Evolutionary conservation across 2,329 filamentous ascomycete genomes (phyloP), one percentile per base, ranked within the genome.

Genomic region (Zopfia rhizophila): DNA sequence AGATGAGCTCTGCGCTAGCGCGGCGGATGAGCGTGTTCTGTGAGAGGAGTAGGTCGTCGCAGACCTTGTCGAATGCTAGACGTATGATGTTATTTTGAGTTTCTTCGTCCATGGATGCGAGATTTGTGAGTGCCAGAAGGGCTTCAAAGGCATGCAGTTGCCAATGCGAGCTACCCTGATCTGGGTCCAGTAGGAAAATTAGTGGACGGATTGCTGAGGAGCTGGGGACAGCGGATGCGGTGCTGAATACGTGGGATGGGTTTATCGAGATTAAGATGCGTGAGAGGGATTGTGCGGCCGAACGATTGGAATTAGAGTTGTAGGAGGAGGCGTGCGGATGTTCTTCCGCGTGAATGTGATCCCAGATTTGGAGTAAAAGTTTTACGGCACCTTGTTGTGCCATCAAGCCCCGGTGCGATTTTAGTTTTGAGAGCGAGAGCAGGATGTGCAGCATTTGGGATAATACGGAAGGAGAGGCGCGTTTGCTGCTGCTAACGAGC

Each of bases 341-440:
- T 55, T 57, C 44, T 27, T 41, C 74, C 21, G 82, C 77, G 2
- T 82, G 78, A 3, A 90, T 78, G n/a, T 78, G 76, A 10, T 81
- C 78, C 80, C 85, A 86, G 42, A 87, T 82, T 11, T 87, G 82
- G 18, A 97, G 81, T 16, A 97, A 80, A 1, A 97, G 82, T 60
- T 89, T 94, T 13, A 97, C 83, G 2, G 90, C 91, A n/a, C 94
- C 94, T 78, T 97, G 92, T 65, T 97, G 94, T 3, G 91, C 90
- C 54, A 99, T 85, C 36, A 84, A 81, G 1, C 91, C 89, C 8
- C 94, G 85, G 45, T 91, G 80, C 43, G 84, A 84, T 27, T 86
- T 79, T n/a, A 85, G 86, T 60, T 87, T 85, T 13, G 91, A 87
- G 4, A 99, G 77, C 0, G 90, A 85, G 50, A 90, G 83, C 23